Percentiles rank a stretch among this genome's conserved stretches.
These are phyloP conservation scores for Starmera quercuum DNA, from an alignment of 805 yeast species.

Conservation along the genomic window DNA sequence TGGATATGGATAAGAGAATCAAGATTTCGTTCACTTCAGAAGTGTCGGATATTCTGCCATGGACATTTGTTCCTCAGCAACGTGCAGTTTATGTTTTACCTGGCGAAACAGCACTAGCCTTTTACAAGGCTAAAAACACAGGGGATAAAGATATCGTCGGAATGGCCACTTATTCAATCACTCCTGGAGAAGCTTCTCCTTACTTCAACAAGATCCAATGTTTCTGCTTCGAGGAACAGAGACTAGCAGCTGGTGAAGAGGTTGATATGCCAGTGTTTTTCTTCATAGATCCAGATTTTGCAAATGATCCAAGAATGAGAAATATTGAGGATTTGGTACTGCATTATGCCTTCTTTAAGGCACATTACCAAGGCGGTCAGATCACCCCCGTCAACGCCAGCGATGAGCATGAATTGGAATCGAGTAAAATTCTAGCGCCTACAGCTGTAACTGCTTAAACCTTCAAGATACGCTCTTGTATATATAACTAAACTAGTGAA, in stretches of 20 bases:
- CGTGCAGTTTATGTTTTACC: slow-evolving; percentile 88
- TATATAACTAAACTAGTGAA: too few species aligned
- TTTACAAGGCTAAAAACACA: slow-evolving; percentile 83
- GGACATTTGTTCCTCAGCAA: slow-evolving; percentile 94
- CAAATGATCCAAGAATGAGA: slow-evolving; percentile 87
- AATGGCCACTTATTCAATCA: slow-evolving; percentile 95
- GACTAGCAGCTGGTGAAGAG: slow-evolving; percentile 90
- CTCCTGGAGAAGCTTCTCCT: slow-evolving; percentile 95
- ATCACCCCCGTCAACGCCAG: slow-evolving; percentile 21
- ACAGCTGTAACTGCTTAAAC: not conserved
- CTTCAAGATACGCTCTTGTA: not conserved
- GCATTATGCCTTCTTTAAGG: slow-evolving; percentile 85
- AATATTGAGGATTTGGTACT: slow-evolving; percentile 83
- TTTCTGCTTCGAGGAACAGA: slow-evolving; percentile 96
- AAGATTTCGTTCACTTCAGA: slow-evolving; percentile 87
- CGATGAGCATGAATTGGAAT: slow-evolving; percentile 16
- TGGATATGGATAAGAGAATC: slow-evolving; percentile 75
- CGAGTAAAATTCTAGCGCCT: slow-evolving; percentile 9
- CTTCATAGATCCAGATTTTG: slow-evolving; percentile 94
- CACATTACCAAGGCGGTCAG: slow-evolving; percentile 35
- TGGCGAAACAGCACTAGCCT: slow-evolving; percentile 96
- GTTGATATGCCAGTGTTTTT: slow-evolving; percentile 98
- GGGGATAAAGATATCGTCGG: slow-evolving; percentile 90
- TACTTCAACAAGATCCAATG: slow-evolving; percentile 97
- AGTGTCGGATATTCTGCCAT: slow-evolving; percentile 83